Percentiles rank a stretch among this genome's conserved stretches.
Conservation (phyloP, 179 eudicot genomes). For the Beta lomatogona region DNA sequence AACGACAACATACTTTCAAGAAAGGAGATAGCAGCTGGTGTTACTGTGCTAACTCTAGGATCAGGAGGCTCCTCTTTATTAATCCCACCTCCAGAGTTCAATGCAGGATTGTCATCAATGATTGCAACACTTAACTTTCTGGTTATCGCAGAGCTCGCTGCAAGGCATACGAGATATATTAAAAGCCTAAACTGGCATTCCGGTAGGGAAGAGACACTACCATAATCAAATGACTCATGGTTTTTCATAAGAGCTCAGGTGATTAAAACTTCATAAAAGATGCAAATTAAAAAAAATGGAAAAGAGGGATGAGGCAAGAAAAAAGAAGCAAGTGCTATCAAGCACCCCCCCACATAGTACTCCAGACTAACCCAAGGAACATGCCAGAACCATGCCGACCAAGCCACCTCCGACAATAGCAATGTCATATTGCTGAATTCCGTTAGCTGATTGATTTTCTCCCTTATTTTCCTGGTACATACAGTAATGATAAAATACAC, state of each 20-base stretch:
- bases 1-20: slow-evolving; percentile 62
- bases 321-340: background rate
- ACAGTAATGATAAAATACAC: slow-evolving; percentile 22
- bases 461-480: slow-evolving; percentile 47
- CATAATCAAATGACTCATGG: background rate
- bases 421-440: slow-evolving; percentile 64
- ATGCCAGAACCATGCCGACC: slow-evolving; percentile 98
- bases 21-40: slow-evolving; percentile 81
- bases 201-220: background rate
- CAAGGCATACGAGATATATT: slow-evolving; percentile 16
- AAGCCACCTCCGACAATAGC: slow-evolving; percentile 99
- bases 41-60: slow-evolving; percentile 97
- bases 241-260: background rate
- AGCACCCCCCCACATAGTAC: background rate
- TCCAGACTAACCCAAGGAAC: slow-evolving; percentile 68
- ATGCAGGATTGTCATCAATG: slow-evolving; percentile 87
- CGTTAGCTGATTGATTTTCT: slow-evolving; percentile 27
- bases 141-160: slow-evolving; percentile 80
- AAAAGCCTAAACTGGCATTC: slow-evolving; percentile 1
- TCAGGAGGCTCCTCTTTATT: slow-evolving; percentile 81
- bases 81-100: slow-evolving; percentile 47
- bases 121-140: slow-evolving; percentile 75
- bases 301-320: background rate
- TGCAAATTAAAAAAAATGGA: background rate
- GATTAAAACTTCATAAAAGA: background rate